Base-by-base conservation (phyloP, 2,329 filamentous ascomycete species). In the Apiospora hydei region DNA sequence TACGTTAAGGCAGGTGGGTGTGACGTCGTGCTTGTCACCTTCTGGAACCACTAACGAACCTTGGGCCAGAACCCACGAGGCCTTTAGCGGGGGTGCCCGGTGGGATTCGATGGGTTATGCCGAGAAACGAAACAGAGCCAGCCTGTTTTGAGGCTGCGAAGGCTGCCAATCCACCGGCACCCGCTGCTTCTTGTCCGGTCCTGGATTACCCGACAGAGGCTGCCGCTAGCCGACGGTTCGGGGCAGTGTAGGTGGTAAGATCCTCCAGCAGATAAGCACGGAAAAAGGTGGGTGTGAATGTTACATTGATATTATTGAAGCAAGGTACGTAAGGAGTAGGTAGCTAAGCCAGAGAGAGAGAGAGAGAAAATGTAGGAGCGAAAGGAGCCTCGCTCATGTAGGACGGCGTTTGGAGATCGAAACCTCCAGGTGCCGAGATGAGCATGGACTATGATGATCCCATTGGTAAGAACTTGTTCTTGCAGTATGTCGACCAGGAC, bases 371-470 rank as follows among this genome's bases (percentile, higher is more conserved):
- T 86, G 83, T 86, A 75, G 85, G 85, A 84, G 79, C 85, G 79
- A 84, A 80, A 75, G 85, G 85, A 87, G 85, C 85, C 85, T 83
- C 85, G 84, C 84, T 84, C 82, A 82, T 81, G 85, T 87, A 76
- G 78, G 30, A 64, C n/a, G 34, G 34, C 8, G 41, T n/a, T 41
- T 24, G 57, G 38, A 24, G 57, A 14, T 64, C 11, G 30, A n/a
- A 64, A 64, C 57, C 34, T 41, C 34, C 57, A 64, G 67, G 41
- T n/a, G 34, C 57, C 57, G n/a, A 64, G 80, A 84, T 83, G 81
- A 85, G 81, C 85, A 80, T 78, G 85, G 85, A 87, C 85, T 87
- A 87, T 87, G 85, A 87, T 85, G 85, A 85, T 82, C 85, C 85
- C 71, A 73, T 70, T 71, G 57, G 78, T 64, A 64, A 64, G 34